These are phyloP conservation scores for Asterochloris sp. DNA, from an alignment of 139 green algal species.

Conservation along the genomic window DNA sequence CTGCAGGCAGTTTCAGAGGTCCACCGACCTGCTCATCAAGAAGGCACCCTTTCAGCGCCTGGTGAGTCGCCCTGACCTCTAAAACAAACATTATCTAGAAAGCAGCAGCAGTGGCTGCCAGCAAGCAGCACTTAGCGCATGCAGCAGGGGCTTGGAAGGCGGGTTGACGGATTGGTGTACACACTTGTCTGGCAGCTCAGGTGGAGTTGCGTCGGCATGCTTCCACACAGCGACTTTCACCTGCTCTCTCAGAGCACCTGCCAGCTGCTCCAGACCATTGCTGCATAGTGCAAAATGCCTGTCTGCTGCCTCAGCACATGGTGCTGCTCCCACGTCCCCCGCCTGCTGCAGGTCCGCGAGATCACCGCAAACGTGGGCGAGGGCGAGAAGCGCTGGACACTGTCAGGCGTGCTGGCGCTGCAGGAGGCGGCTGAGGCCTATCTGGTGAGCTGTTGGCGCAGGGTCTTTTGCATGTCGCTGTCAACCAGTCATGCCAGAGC, in stretches of 20 bases:
- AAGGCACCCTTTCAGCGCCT: constrained; percentile 97
- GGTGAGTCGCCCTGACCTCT: constrained; percentile 77
- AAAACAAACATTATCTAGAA: constrained; percentile 59
- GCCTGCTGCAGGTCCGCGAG: constrained; percentile 54
- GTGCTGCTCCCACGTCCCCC: neutral
- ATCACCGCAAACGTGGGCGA: constrained; percentile 87
- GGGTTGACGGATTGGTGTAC: too few species aligned
- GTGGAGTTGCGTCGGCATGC: too few species aligned
- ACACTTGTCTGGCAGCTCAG: neutral
- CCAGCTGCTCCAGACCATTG: too few species aligned
- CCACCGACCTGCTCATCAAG: constrained; percentile 91
- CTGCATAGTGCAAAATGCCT: too few species aligned
- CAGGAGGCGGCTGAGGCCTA: constrained; percentile 97
- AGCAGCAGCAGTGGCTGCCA: constrained; percentile 20
- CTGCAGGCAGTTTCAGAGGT: constrained; percentile 91
- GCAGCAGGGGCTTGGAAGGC: too few species aligned
- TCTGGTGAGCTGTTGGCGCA: constrained; percentile 60
- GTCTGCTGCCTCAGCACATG: neutral
- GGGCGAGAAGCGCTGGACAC: constrained; percentile 98
- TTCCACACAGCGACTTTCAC: too few species aligned
- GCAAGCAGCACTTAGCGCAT: too few species aligned
- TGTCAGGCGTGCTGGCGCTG: constrained; percentile 87
- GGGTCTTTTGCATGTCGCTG: too few species aligned
- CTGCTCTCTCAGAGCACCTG: too few species aligned
- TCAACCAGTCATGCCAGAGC: too few species aligned